A percentile compares a stretch with the other conserved stretches of the same genome.
phyloP scores from a whole-genome alignment of 345 rosid species.

The Ailanthus altissimus region DNA sequence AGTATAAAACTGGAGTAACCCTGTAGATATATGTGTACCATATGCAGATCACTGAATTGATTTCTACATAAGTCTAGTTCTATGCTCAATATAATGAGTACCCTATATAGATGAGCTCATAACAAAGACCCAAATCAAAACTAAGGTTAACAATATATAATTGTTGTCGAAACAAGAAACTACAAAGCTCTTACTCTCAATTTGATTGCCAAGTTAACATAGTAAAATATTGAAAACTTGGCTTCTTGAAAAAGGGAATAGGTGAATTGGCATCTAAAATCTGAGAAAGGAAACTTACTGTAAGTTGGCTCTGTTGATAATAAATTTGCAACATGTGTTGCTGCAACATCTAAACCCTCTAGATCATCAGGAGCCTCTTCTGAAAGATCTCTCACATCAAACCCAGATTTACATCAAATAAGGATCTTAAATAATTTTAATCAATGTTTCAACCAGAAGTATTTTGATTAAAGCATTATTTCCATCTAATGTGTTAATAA shows the following conservation, averaged over 20 bases:
- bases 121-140: background rate
- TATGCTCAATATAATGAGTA: background rate
- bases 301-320: constrained; percentile 91
- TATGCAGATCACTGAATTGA: background rate
- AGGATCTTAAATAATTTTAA: constrained; percentile 11
- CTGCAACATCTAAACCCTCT: constrained; percentile 89
- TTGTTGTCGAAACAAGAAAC: background rate
- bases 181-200: background rate
- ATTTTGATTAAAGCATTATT: background rate
- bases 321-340: constrained; percentile 89
- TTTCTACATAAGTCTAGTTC: constrained; percentile 6
- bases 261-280: background rate
- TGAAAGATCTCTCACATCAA: constrained; percentile 79
- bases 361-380: constrained; percentile 87
- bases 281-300: constrained; percentile 60
- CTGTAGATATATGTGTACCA: background rate
- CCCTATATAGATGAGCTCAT: background rate
- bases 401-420: constrained; percentile 60
- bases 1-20: background rate
- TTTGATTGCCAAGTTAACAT: background rate
- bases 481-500: background rate
- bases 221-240: background rate
- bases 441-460: background rate
- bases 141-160: background rate
- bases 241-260: background rate